phyloP scores from a whole-genome alignment of 768 basidiomycete genomes.

The Termitomyces titanicus region DNA sequence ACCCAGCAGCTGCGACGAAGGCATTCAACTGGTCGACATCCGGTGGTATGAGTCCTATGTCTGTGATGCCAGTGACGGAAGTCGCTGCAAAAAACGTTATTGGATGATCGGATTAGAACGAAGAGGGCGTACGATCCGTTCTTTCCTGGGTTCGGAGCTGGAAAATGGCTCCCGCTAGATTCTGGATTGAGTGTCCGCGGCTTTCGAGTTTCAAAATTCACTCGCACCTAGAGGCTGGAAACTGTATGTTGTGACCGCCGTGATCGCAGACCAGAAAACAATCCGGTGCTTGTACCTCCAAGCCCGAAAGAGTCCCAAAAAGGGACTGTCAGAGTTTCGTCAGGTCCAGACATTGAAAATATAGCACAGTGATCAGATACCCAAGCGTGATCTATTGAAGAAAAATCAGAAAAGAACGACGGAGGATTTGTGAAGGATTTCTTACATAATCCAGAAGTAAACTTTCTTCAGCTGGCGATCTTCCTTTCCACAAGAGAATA shows the following conservation, averaged over 20 bases:
- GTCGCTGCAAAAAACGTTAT: slow-evolving; percentile 23
- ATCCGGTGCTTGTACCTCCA: slow-evolving; percentile 51
- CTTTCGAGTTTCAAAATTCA: slow-evolving; percentile 17
- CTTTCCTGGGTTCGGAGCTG: slow-evolving; percentile 29
- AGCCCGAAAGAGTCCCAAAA: slow-evolving; percentile 40
- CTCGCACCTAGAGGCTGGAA: slow-evolving; percentile 57
- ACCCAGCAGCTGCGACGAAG: slow-evolving; percentile 61
- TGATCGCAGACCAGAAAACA: slow-evolving; percentile 48
- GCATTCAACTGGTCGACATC: slow-evolving; percentile 41
- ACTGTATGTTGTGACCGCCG: slow-evolving; percentile 39
- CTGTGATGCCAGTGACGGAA: slow-evolving; percentile 36
- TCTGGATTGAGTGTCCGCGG: slow-evolving; percentile 5
- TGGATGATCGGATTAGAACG: background rate
- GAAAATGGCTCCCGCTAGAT: slow-evolving; percentile 38
- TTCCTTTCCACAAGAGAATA: slow-evolving; percentile 49
- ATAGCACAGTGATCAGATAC: slow-evolving; percentile 22
- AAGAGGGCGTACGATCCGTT: slow-evolving; percentile 16
- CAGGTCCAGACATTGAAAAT: background rate
- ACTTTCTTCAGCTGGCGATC: slow-evolving; percentile 51
- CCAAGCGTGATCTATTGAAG: slow-evolving; percentile 37
- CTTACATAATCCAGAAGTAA: slow-evolving; percentile 67
- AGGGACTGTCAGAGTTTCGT: slow-evolving; percentile 32
- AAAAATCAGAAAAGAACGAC: background rate
- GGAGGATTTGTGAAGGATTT: background rate
- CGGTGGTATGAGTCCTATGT: slow-evolving; percentile 43